A percentile compares a stretch with the other conserved stretches of the same genome.
phyloP scores from a whole-genome alignment of 2,329 filamentous ascomycete genomes.

The Colletotrichum shisoi region DNA sequence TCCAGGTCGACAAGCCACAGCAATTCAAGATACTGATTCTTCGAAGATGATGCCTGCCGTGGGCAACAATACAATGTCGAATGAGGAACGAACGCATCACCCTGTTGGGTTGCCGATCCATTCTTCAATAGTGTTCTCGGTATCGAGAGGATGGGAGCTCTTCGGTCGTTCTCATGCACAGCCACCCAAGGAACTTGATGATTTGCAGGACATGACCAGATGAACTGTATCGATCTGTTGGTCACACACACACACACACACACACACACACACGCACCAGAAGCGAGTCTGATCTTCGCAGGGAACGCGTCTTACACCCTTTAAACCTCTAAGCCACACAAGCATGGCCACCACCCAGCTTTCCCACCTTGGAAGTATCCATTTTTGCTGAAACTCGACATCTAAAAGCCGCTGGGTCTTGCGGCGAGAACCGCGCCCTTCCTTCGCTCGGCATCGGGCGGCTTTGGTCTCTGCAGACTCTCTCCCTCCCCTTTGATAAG shows the following conservation, averaged over 20 bases:
- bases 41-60: no score
- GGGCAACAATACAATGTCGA: neutral
- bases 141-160: neutral
- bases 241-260: neutral
- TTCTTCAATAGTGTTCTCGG: no score
- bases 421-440: no score
- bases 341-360: neutral
- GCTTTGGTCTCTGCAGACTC: no score
- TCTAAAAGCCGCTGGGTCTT: neutral
- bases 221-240: conserved; percentile 18
- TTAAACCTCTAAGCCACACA: conserved; percentile 22
- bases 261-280: neutral
- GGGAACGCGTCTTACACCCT: conserved; percentile 26
- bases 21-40: no score
- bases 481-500: neutral
- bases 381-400: conserved; percentile 13
- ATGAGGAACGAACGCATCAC: neutral
- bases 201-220: conserved; percentile 24
- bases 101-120: neutral
- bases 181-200: conserved; percentile 15
- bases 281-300: conserved; percentile 20
- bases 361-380: neutral
- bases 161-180: conserved; percentile 1
- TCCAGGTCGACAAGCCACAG: no score
- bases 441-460: neutral